Percentiles rank a stretch among this genome's conserved stretches.
phyloP scores from a whole-genome alignment of 1,284 basidiomycete genomes.

The Melampsora americana region DNA sequence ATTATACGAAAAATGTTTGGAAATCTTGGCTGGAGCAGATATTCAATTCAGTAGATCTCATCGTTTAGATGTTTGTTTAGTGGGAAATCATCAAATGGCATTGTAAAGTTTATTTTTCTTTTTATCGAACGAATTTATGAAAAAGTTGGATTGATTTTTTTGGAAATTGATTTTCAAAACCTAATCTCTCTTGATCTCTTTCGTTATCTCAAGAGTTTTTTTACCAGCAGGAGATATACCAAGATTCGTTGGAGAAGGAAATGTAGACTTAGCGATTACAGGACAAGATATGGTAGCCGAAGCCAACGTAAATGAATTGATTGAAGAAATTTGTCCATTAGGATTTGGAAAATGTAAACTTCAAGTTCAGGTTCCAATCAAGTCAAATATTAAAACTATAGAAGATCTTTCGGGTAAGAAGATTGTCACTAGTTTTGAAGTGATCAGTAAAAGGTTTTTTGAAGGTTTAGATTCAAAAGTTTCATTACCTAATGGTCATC shows the following conservation, averaged over 20 bases:
- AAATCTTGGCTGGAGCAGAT: conserved; percentile 84
- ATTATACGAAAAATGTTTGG: conserved; percentile 86
- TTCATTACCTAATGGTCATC: conserved; percentile 47
- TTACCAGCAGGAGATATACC: conserved; percentile 96
- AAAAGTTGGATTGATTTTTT: no score
- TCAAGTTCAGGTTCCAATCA: conserved; percentile 90
- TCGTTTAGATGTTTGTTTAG: conserved; percentile 85
- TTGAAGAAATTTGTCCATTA: conserved; percentile 77
- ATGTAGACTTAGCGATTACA: conserved; percentile 85
- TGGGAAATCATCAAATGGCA: conserved; percentile 87
- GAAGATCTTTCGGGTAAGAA: conserved; percentile 83
- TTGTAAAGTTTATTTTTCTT: conserved; percentile 69
- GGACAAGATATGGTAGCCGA: conserved; percentile 97
- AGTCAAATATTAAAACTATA: conserved; percentile 66
- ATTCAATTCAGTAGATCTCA: conserved; percentile 89
- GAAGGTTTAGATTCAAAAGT: conserved; percentile 64
- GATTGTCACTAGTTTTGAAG: conserved; percentile 90
- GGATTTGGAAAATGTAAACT: conserved; percentile 92
- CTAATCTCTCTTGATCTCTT: background rate
- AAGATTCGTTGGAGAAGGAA: conserved; percentile 95
- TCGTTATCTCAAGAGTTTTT: conserved; percentile 72
- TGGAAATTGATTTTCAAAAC: background rate
- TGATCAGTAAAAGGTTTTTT: conserved; percentile 79
- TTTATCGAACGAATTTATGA: no score
- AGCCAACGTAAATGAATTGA: conserved; percentile 69